Evolutionary conservation across 768 basidiomycete species (phyloP), one percentile per base, ranked within the genome.

Genomic region (Lactifluus rugatus): DNA sequence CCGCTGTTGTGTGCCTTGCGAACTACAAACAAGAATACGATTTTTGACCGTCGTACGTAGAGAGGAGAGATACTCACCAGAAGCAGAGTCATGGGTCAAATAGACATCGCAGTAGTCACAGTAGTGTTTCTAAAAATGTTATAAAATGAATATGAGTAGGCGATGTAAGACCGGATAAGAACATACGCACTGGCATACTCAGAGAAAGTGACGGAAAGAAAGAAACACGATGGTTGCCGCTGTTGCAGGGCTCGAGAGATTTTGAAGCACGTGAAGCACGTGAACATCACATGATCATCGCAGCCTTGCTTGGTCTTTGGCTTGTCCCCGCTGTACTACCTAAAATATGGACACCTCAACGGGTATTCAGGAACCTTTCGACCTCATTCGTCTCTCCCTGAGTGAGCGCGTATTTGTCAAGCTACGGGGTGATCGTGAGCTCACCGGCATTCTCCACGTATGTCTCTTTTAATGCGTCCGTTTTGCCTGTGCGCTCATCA

Each of bases 371-470:
- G 94, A 96, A 71, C 96, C 96, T 21, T 92, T 99, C 73, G 96
- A 99, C 72, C 83, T 98, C 66, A 95, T 99, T 68, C 82, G 94
- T 62, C 81, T 98, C 34, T 95, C 94, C 39, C 82, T 99, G 62
- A 93, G 89, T 69, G 96, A 99, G 78, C 92, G 94, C 52, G 95
- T 99, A 7, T 96, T 94, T 72, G 91, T 99, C 63, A 99, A 99
- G 73, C 80, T 99, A 62, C 77, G 96, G 65, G 96, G 96, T 19
- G 95, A 98, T 69, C 79, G 96, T 50, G 88, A 96, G 66, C 75
- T 99, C 46, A 83, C 86, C 3, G 95, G 95, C 10, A 83, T 95
- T 63, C 75, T 99, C 47, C 95, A 99, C 74, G 96, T 95, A 67
- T 48, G 89, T 70, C 48, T 58, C 28, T 48, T 44, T 41, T 21